Evolutionary conservation across 2,329 filamentous ascomycete species (phyloP), one percentile per base, ranked within the genome.

Genomic region (Neonectria ditissima): DNA sequence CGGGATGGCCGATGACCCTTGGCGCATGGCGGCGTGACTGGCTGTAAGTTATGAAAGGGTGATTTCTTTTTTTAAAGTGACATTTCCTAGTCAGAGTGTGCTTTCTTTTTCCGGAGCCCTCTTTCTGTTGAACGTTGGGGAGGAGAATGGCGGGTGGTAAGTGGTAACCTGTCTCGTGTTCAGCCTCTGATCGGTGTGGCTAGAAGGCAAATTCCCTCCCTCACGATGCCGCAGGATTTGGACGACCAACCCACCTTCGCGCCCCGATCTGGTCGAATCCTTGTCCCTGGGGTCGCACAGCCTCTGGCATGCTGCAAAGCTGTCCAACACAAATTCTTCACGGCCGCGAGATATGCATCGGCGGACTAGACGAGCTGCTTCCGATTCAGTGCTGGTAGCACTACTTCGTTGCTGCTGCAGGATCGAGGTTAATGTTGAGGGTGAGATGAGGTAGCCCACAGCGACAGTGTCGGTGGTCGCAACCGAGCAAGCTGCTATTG

Each of bases 1-100:
- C 71, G 71, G 71, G 44, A 65, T 70, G 68, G 60, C 71, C 65
- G 71, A 69, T 48, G 43, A 56, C 37, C 43, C 58, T 52, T 57
- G 41, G 37, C 37, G 58, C 39, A 55, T 54, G 56, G 54, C 47
- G 53, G 45, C 62, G 55, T 57, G 53, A 48, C 44, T 52, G 20
- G 51, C 28, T 47, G 51, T 39, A 37, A 39, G 43, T 26, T 39
- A 22, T 55, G 48, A 48, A 24, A 28, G 47, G 13, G 41, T 41
- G 44, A 50, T 59, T 65, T 51, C 52, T 65, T 45, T 65, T 55
- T 55, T 52, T 59, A 63, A 30, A 53, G 47, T 55, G 24, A 24
- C 45, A n/a, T 26, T 50, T 63, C 50, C 44, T 26, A 41, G 59
- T 47, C 24, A 57, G 16, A 53, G 24, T 18, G 34, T 41, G 20